These are phyloP conservation scores for Goffeauzyma gilvescens DNA, from an alignment of 768 basidiomycete genomes.

Conservation along the genomic window DNA sequence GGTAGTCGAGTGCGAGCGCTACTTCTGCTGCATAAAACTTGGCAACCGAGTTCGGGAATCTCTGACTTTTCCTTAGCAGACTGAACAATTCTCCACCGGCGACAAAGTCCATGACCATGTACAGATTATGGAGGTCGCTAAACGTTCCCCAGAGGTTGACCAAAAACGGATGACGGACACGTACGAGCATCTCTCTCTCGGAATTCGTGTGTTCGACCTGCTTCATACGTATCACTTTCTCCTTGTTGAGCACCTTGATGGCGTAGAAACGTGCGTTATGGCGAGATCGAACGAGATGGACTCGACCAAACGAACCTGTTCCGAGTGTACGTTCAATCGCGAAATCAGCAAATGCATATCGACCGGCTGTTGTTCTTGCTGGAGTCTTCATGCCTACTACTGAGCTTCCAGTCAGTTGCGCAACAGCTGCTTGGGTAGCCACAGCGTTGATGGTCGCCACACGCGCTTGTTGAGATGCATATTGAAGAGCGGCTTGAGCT, in stretches of 20 bases:
- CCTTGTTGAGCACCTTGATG: constrained; percentile 83
- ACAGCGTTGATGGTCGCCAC: constrained; percentile 30
- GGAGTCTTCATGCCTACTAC: constrained; percentile 3
- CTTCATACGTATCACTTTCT: constrained; percentile 56
- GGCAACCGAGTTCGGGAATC: constrained; percentile 34
- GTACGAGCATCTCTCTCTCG: constrained; percentile 33
- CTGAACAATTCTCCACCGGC: constrained; percentile 42
- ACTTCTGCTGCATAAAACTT: constrained; percentile 35
- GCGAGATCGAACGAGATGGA: constrained; percentile 52
- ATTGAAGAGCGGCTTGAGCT: constrained; percentile 27
- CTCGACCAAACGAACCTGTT: constrained; percentile 32
- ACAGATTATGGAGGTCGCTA: constrained; percentile 32
- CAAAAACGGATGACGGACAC: constrained; percentile 42
- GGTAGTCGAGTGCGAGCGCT: constrained; percentile 33
- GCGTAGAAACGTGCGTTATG: constrained; percentile 93
- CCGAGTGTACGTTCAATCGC: constrained; percentile 30
- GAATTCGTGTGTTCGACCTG: constrained; percentile 35
- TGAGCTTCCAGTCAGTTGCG: constrained; percentile 7
- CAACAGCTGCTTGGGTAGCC: constrained; percentile 28
- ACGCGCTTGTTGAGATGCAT: constrained; percentile 29
- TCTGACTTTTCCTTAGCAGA: constrained; percentile 72
- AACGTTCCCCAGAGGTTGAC: constrained; percentile 82
- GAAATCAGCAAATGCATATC: constrained; percentile 30
- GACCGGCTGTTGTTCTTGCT: constrained; percentile 27
- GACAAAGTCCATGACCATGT: constrained; percentile 36